Base-by-base conservation (phyloP, 345 rosid species). In the Noccaea caerulescens region DNA sequence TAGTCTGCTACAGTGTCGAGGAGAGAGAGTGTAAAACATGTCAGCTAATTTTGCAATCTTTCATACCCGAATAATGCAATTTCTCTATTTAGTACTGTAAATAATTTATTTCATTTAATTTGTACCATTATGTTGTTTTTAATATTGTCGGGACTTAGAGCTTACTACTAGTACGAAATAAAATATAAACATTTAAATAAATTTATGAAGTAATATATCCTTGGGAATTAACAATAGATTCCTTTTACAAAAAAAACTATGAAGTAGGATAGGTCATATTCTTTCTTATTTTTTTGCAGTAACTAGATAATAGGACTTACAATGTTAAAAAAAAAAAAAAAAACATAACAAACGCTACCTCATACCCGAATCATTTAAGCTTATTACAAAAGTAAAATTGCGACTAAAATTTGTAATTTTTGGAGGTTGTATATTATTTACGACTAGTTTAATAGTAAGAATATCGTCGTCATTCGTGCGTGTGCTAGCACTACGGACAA, bases 401-500 rank as follows among this genome's bases (percentile, higher is more conserved):
- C 27, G 13, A 10, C 8, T 8, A 25, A n/a, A 66, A 8, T 14
- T 27, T n/a, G 23, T 36, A 39, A 10, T 45, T 9, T 33, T 67
- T 32, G 36, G 36, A 43, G n/a, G 43, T 13, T 0, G 25, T 27
- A 32, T 10, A 42, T 38, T 10, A 2, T 44, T 3, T 23, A n/a
- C 3, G 12, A 58, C 25, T 30, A 71, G 3, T 50, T 41, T 25
- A 2, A 9, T 58, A 51, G n/a, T 18, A 6, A 53, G 27, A 42
- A 11, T 55, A 68, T 10, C 33, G 18, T 16, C 18, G 63, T 54
- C 12, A 68, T 43, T 13, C 34, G 71, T 64, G 49, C 27, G 58
- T 55, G 70, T 55, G 64, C 12, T 10, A 63, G 41, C 56, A 63
- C 53, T 63, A 34, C 54, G 49, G 41, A 42, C 61, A 32, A 41